Evolutionary conservation across 108 stramenopile species (phyloP).

Genomic region (Cyclotella atomus): DNA sequence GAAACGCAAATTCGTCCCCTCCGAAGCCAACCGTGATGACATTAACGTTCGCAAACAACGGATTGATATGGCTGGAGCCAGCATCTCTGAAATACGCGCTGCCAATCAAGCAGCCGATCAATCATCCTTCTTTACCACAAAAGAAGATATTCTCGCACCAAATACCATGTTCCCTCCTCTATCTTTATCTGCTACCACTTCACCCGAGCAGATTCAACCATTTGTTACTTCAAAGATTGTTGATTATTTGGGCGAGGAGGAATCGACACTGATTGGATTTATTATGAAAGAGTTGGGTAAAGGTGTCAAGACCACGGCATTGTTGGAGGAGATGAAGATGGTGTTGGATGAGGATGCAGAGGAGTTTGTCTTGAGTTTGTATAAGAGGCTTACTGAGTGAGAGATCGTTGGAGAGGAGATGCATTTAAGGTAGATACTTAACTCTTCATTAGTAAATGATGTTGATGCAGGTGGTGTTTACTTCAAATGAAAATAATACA

Average conservation of each 20-base stretch:
- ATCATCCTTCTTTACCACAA: not conserved
- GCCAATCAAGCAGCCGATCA: slow-evolving; percentile 55
- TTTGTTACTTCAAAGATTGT: slow-evolving; percentile 68
- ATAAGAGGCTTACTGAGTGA: slow-evolving; percentile 50
- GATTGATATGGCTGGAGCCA: slow-evolving; percentile 39
- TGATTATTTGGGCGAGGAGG: slow-evolving; percentile 78
- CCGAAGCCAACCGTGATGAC: slow-evolving; percentile 55
- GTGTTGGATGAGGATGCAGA: slow-evolving; percentile 86
- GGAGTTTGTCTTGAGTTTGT: slow-evolving; percentile 68
- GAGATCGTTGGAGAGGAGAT: too few relatives aligned
- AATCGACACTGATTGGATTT: slow-evolving; percentile 77
- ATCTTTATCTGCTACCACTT: too few relatives aligned
- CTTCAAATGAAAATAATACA: too few relatives aligned
- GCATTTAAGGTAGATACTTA: too few relatives aligned
- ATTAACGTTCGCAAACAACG: slow-evolving; percentile 46
- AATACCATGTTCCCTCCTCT: slow-evolving; percentile 53
- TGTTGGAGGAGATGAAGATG: slow-evolving; percentile 77
- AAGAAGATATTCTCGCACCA: slow-evolving; percentile 9
- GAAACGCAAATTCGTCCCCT: slow-evolving; percentile 55
- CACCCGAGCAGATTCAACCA: slow-evolving; percentile 35
- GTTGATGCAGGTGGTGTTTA: too few relatives aligned
- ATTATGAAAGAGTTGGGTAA: slow-evolving; percentile 61
- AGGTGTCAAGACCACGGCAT: slow-evolving; percentile 23
- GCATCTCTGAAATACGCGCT: slow-evolving; percentile 47
- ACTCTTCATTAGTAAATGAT: too few relatives aligned